Evolutionary conservation across 495 filamentous ascomycete species (phyloP), one percentile per base, ranked within the genome.

Genomic region (Cryomyces minteri): DNA sequence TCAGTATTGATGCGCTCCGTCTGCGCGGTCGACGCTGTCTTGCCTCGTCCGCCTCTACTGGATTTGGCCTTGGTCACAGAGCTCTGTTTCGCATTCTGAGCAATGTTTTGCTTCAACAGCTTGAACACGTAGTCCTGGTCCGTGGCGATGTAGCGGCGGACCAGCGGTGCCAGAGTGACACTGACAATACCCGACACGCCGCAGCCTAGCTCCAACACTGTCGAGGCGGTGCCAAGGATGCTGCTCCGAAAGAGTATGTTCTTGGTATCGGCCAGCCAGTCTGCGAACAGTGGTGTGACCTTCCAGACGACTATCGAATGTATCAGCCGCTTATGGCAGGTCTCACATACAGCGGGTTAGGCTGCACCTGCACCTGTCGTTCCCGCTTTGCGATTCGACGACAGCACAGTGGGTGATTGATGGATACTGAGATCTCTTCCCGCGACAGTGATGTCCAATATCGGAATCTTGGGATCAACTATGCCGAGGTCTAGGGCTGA

Each of bases 111-210:
- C 47, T 75, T 71, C 29, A 92, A 66, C 0, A 87, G 63, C 47
- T 74, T 79, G 29, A 78, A 64, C 0, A 92, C 82, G 58, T 95
- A 95, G 42, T 76, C 67, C 54, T 95, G 88, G 58, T 98, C 90
- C 5, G 87, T 94, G 33, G 87, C 75, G 37, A 93, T 63, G 50
- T 88, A 93, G 46, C 65, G 67, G 5, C 62, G 47, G 32, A 94
- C 66, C 1, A 56, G 61, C 1, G 76, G 73, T 5, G 76, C 70
- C 18, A 93, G 58, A 3, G 73, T 54, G 36, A 87, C 61, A 10
- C 76, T 82, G 38, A 85, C 69, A 8, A 95, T 67, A 38, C 76
- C 80, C 6, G 86, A 82, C 50, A 88, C 80, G 44, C 90, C 90
- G 55, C 81, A 84, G 31, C 90, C 90, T 4, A 98, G 74, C 54